Conservation (phyloP, 257 asterid species). For the Asclepias syriaca region DNA sequence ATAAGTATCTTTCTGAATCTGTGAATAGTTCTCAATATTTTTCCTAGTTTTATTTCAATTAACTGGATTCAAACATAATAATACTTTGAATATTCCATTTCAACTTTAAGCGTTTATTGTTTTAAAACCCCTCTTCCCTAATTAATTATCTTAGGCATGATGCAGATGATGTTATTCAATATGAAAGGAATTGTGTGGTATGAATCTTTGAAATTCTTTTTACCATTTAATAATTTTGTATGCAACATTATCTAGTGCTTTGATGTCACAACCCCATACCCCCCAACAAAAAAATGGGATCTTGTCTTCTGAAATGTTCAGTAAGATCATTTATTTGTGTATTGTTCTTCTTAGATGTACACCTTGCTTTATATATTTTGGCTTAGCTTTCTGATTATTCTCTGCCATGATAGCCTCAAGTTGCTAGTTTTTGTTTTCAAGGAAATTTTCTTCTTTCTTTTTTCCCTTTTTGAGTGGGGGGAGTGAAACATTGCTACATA, state of each 20-base stretch:
- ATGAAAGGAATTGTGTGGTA: not conserved
- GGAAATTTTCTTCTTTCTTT: not conserved
- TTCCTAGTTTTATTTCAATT: not conserved
- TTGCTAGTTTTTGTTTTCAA: not conserved
- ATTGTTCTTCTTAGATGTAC: too few relatives aligned
- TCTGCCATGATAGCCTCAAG: not conserved
- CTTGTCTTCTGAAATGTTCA: not conserved
- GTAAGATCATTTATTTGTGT: not conserved
- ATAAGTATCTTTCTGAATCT: not conserved
- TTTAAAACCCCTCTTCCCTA: not conserved
- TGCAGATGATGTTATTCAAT: not conserved
- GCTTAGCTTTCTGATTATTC: not conserved
- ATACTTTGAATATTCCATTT: constrained; percentile 1
- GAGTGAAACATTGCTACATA: not conserved
- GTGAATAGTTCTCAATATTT: not conserved
- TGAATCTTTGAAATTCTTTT: not conserved
- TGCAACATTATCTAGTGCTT: too few relatives aligned
- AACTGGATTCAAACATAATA: not conserved
- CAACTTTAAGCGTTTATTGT: not conserved
- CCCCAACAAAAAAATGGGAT: not conserved
- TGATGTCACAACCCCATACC: too few relatives aligned
- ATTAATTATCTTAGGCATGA: not conserved
- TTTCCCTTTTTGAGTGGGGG: not conserved
- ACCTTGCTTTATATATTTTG: not conserved
- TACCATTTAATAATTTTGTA: not conserved